Conservation (phyloP, 768 basidiomycete species). For the Cystobasidium tubakii region DNA sequence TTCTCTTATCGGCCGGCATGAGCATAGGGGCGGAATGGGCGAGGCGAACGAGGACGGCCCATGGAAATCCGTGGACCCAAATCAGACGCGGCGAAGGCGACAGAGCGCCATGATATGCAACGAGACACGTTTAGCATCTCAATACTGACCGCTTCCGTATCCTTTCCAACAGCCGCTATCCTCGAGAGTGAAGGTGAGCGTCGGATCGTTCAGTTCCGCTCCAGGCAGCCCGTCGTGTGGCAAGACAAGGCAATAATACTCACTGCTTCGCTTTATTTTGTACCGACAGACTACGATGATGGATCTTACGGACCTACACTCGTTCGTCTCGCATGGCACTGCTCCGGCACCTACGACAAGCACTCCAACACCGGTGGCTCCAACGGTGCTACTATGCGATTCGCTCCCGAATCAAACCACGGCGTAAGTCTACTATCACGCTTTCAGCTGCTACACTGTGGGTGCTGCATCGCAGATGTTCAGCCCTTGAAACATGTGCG, state of each 20-base stretch:
- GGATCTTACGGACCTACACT: conserved; percentile 61
- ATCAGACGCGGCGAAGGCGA: not conserved
- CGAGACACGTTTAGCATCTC: not conserved
- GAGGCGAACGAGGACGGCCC: too few species aligned
- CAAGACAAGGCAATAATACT: not conserved
- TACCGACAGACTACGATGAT: conserved; percentile 70
- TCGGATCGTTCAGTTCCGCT: not conserved
- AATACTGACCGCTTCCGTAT: not conserved
- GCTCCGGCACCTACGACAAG: conserved; percentile 43
- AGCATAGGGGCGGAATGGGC: not conserved
- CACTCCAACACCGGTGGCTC: conserved; percentile 55
- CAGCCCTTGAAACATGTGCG: too few species aligned
- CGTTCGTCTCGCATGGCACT: conserved; percentile 46
- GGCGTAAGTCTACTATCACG: conserved; percentile 40
- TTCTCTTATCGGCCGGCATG: not conserved
- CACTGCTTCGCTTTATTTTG: conserved; percentile 15
- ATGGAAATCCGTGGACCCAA: not conserved
- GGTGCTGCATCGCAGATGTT: too few species aligned
- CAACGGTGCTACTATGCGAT: conserved; percentile 99
- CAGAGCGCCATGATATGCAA: not conserved
- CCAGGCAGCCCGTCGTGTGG: too few species aligned
- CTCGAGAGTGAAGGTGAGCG: not conserved
- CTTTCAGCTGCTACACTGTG: too few species aligned
- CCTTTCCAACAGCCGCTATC: not conserved
- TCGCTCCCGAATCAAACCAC: conserved; percentile 77